Base-by-base conservation (phyloP, 2,329 filamentous ascomycete species). In the Trichophyton mentagrophytes region DNA sequence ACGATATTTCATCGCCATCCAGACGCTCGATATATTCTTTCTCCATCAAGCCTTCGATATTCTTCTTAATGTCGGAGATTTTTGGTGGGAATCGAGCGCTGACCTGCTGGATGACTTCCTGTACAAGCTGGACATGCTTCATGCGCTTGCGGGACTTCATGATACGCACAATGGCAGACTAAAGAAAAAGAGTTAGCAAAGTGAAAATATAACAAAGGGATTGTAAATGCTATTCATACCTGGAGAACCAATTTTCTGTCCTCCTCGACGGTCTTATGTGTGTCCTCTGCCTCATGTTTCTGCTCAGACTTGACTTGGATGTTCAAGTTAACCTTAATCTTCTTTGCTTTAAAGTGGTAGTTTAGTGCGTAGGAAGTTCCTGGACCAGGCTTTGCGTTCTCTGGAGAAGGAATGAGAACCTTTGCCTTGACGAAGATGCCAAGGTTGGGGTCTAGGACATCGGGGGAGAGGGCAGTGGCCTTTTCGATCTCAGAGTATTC, bases 91-190 rank as follows among this genome's bases (percentile, higher is more conserved):
- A 99, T 46, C 93, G 89, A 47, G 85, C 86, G 72, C 88, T 89
- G 73, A 99, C 96, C 75, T 97, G 93, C 70, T 86, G 87, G 73
- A 99, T 97, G 25, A 91, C 95, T 77, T 99, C 93, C 70, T 89
- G 87, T 60, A 99, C 90, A 11, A 99, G 85, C 71, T 93, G 88
- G 64, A 87, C 85, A 77, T 99, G 92, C 83, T 96, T 97, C 89
- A 97, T 95, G 78, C 87, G 89, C 85, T 99, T 97, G 63, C 93
- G 87, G 2, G 92, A 95, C 80, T 99, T 99, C 93, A 99, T 99
- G 78, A 99, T 96, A 70, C 93, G 89, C 61, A 99, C 93, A 73
- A 99, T 97, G 25, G 92, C 91, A 64, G 93, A 97, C 92, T 99
- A 15, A 3, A 49, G 66, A 8, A 8, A 8, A 8, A 17, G 4